Evolutionary conservation across 2,329 filamentous ascomycete genomes (phyloP).

Genomic region (Alternaria tenuissima): DNA sequence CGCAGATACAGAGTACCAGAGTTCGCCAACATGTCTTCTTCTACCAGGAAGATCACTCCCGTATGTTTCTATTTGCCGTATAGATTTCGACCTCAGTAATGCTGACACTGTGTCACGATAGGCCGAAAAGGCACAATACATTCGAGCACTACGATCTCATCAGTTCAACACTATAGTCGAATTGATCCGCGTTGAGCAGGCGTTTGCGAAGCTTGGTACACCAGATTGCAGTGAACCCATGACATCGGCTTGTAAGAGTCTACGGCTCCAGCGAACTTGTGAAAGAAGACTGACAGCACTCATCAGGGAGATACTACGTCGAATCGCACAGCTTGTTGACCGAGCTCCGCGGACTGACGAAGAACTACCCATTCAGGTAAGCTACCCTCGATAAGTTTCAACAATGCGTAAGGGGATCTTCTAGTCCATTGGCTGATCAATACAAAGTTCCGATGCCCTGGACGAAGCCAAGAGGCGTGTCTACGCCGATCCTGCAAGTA

Average conservation of each 20-base stretch:
- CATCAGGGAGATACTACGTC: constrained; percentile 69
- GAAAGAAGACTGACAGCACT: constrained; percentile 6
- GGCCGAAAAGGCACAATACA: constrained; percentile 63
- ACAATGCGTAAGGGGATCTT: background rate
- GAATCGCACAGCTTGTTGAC: constrained; percentile 73
- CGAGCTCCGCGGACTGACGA: constrained; percentile 73
- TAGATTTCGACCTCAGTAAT: background rate
- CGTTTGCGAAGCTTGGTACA: constrained; percentile 66
- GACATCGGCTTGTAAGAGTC: constrained; percentile 67
- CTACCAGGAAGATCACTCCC: constrained; percentile 30
- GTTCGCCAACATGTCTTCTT: constrained; percentile 40
- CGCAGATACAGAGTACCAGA: constrained; percentile 33
- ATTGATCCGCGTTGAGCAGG: constrained; percentile 74
- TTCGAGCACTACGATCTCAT: constrained; percentile 70
- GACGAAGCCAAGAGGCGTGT: constrained; percentile 72
- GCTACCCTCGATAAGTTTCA: background rate
- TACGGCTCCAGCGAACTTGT: too few relatives aligned
- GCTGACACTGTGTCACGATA: constrained; percentile 22
- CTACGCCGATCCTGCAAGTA: constrained; percentile 68
- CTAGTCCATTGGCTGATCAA: background rate
- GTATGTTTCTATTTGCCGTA: constrained; percentile 23
- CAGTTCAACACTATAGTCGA: constrained; percentile 78
- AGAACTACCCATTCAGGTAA: constrained; percentile 69
- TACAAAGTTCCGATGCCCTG: constrained; percentile 64
- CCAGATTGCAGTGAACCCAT: constrained; percentile 71